Evolutionary conservation across 768 basidiomycete species (phyloP).

Genomic region (Lentinus brumalis): DNA sequence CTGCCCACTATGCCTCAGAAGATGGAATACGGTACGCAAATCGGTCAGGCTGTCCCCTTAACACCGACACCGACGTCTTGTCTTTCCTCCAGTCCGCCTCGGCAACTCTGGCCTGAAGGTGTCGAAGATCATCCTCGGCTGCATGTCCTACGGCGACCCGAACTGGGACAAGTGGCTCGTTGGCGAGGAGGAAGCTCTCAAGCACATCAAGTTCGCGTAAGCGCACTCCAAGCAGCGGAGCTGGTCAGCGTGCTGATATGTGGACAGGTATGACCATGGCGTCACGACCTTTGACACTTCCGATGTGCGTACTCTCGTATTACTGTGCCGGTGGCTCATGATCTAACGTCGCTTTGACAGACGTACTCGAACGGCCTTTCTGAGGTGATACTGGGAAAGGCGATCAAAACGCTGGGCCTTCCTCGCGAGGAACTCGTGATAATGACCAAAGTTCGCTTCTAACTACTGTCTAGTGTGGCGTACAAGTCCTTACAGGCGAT

Average conservation of each 20-base stretch:
- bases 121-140: constrained; percentile 39
- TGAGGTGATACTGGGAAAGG: constrained; percentile 48
- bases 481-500: too few species aligned
- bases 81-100: constrained; percentile 32
- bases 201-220: constrained; percentile 43
- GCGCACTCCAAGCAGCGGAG: constrained; percentile 2
- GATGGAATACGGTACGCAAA: background rate
- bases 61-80: background rate
- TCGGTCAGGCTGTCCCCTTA: background rate
- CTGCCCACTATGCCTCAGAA: background rate
- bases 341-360: constrained; percentile 3
- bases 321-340: background rate
- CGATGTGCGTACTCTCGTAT: constrained; percentile 12
- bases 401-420: constrained; percentile 43
- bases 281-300: constrained; percentile 41
- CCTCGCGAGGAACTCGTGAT: constrained; percentile 48
- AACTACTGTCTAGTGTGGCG: too few species aligned
- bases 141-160: constrained; percentile 29
- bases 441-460: constrained; percentile 44
- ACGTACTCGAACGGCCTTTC: constrained; percentile 42
- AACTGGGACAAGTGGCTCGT: constrained; percentile 41
- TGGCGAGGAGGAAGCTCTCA: constrained; percentile 35
- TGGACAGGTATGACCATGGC: constrained; percentile 37
- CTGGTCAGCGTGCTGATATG: background rate
- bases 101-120: constrained; percentile 48